Base-by-base conservation (phyloP, 148 eudicot species). In the Heliamphora exappendiculata region DNA sequence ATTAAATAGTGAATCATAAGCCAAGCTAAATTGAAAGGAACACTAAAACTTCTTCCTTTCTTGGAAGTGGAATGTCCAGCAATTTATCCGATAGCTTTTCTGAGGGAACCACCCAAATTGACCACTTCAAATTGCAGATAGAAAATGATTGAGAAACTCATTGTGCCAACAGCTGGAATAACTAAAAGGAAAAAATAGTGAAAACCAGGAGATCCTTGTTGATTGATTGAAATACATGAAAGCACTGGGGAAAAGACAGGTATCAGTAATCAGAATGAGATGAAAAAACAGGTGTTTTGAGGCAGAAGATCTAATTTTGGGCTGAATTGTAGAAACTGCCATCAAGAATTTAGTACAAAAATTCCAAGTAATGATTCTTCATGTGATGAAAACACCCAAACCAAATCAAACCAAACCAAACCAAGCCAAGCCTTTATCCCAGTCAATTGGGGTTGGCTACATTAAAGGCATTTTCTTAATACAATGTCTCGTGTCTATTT, bases 351-450 rank as follows among this genome's bases (percentile, higher is more conserved):
- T 53, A 53, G 22, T n/a, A 53, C n/a, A 53, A 44, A 67, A 67
- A 67, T 37, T 67, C 51, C 5, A 67, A 67, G 72, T 42, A 42
- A 67, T 67, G 72, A 42, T 41, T 44, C 69, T 67, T 67, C 1
- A 12, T 33, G 7, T 72, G 22, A 24, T 55, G 17, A n/a, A 17
- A 73, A 16, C 47, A 39, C 13, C 31, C 31, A 28, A 14, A 62
- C 34, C 20, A 58, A 39, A 59, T 28, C n/a, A n/a, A n/a, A n/a
- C n/a, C n/a, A n/a, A n/a, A n/a, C n/a, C n/a, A n/a, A n/a, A n/a
- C n/a, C n/a, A n/a, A n/a, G n/a, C n/a, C n/a, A n/a, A n/a, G n/a
- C n/a, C n/a, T n/a, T n/a, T n/a, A n/a, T n/a, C n/a, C n/a, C n/a
- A n/a, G n/a, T n/a, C n/a, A n/a, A n/a, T n/a, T n/a, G n/a, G n/a